Percentiles rank a stretch among this genome's conserved stretches.
These are phyloP conservation scores for Borovskyia barvae DNA, from an alignment of 208 protist genomes.

Conservation along the genomic window DNA sequence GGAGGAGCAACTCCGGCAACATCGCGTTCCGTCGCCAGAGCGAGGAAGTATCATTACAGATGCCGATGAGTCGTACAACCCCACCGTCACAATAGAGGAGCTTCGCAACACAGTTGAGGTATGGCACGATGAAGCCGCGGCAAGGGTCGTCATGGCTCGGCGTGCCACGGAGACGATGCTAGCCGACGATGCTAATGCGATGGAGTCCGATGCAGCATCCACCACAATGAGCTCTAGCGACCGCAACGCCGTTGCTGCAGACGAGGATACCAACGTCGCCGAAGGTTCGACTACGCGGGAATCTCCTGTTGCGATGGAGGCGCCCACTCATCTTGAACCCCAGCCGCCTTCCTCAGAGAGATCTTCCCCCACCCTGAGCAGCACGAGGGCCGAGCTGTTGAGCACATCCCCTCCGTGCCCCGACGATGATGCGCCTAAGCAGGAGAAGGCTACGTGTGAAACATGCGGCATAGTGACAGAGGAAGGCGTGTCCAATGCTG, in stretches of 20 bases:
- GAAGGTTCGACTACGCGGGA: too few relatives aligned
- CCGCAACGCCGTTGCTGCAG: background rate
- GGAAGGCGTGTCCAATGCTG: too few relatives aligned
- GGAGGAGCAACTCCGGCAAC: background rate
- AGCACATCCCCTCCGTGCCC: too few relatives aligned
- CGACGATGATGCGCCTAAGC: too few relatives aligned
- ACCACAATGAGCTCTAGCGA: background rate
- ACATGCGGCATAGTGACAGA: too few relatives aligned
- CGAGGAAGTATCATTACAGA: background rate
- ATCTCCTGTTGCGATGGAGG: too few relatives aligned
- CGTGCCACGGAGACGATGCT: background rate
- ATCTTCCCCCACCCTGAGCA: too few relatives aligned
- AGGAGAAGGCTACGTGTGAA: too few relatives aligned
- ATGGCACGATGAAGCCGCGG: conserved; percentile 7
- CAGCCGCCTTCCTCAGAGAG: too few relatives aligned
- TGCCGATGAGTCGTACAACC: background rate
- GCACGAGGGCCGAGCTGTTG: too few relatives aligned
- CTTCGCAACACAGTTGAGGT: conserved; percentile 11
- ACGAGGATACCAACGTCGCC: background rate
- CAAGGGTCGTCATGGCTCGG: background rate
- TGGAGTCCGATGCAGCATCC: background rate
- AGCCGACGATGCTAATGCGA: background rate
- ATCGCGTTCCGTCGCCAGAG: conserved; percentile 10
- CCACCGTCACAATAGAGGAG: conserved; percentile 8
- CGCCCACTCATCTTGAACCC: too few relatives aligned